Evolutionary conservation across 2,329 filamentous ascomycete genomes (phyloP), one percentile per base, ranked within the genome.

Genomic region (Hyphodiscus sp.): DNA sequence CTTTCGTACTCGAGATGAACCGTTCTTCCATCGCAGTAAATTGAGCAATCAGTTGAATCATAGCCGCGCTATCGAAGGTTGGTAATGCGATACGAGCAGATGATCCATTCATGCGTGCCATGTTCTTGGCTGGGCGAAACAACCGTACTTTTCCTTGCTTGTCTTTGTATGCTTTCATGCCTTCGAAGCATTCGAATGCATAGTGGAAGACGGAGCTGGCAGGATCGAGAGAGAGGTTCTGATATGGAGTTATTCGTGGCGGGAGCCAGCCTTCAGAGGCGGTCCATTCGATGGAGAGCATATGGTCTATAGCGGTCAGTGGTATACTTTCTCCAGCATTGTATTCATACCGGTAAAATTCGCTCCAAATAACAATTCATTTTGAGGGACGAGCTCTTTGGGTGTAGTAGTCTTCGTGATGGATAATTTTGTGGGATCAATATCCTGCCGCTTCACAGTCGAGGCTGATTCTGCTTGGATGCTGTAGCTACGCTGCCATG

Each of bases 111-210:
- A 99, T 75, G 57, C 94, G 87, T 60, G 79, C 85, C 92, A 97
- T 97, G 78, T 99, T 99, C 80, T 83, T 94, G 70, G 95, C 87
- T 1, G 94, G 94, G 33, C 94, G 83, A 80, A 99, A 99, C 51
- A 99, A 78, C 52, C 92, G 85, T 63, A 96, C 82, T 55, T 84
- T 75, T 63, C 89, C 89, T 44, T 82, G 69, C 18, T 33, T 82
- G 74, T 95, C 90, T 73, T 92, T 95, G 80, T 99, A 99, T 56
- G 94, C 94, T 78, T 99, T 99, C 91, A 97, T 96, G 63, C 94
- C 94, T 77, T 99, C 94, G 73, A 99, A 99, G 71, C 88, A 94
- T 73, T 95, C 89, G 69, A 97, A 97, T 47, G 90, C 94, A 73
- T 99, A 99, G 80, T 99, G 94, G 75, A 99, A 92, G 58, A 97